A percentile compares a stretch with the other conserved stretches of the same genome.
These are phyloP conservation scores for Amborella trichopoda DNA, from an alignment of 164 flowering plant species.

Conservation along the genomic window DNA sequence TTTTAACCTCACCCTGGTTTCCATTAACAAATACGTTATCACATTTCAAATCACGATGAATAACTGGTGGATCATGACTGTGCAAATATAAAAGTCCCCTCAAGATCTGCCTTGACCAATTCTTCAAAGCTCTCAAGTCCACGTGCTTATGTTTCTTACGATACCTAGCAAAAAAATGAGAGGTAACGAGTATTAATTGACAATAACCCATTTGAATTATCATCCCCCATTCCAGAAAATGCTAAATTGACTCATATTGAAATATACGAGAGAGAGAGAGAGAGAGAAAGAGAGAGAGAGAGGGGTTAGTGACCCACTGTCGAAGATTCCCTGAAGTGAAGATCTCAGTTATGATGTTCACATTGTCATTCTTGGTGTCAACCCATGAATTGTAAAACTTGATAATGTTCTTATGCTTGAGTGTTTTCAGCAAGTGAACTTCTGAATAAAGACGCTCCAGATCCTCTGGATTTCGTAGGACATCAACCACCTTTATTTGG, in stretches of 20 bases:
- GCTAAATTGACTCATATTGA: neutral
- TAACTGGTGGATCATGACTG: slow-evolving; percentile 83
- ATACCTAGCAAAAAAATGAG: slow-evolving; percentile 43
- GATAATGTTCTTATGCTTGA: slow-evolving; percentile 93
- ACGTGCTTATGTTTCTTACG: slow-evolving; percentile 88
- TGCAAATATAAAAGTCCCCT: slow-evolving; percentile 84
- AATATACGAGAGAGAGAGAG: neutral
- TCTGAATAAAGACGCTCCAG: slow-evolving; percentile 86
- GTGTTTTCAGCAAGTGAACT: slow-evolving; percentile 88
- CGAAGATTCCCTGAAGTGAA: slow-evolving; percentile 93
- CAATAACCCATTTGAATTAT: neutral
- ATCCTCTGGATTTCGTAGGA: slow-evolving; percentile 57
- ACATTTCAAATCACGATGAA: slow-evolving; percentile 91
- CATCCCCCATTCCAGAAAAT: slow-evolving; percentile 1
- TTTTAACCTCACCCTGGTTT: slow-evolving; percentile 91
- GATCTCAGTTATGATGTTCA: slow-evolving; percentile 92
- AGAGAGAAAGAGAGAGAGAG: neutral
- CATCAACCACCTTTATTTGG: slow-evolving; percentile 77
- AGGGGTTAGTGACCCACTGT: slow-evolving; percentile 79
- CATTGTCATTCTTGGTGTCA: slow-evolving; percentile 43
- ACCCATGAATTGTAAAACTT: slow-evolving; percentile 92
- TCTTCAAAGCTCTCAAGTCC: slow-evolving; percentile 83
- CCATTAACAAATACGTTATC: slow-evolving; percentile 95
- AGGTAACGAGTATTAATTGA: too few species aligned
- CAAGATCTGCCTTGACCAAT: slow-evolving; percentile 94